phyloP scores from a whole-genome alignment of 495 filamentous ascomycete genomes.

The Tuber microsphaerosporum region DNA sequence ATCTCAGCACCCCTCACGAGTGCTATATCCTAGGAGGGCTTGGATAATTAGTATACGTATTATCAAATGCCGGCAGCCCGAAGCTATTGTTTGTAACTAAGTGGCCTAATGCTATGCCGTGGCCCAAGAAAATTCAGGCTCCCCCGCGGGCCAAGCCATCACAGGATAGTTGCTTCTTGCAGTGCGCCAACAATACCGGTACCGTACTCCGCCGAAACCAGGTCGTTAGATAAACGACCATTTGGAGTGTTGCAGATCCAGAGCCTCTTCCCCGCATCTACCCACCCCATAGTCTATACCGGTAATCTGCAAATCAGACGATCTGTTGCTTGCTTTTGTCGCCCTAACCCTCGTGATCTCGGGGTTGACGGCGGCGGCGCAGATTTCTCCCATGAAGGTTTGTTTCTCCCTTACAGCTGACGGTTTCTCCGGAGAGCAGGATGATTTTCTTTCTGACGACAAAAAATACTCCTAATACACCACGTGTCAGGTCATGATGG shows the following conservation, averaged over 20 bases:
- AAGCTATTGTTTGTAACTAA: not conserved
- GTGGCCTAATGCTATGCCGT: not conserved
- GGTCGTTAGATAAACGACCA: not conserved
- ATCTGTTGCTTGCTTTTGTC: constrained; percentile 26
- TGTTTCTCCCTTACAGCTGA: not conserved
- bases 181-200: not conserved
- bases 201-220: not conserved
- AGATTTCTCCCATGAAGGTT: not conserved
- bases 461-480: not conserved
- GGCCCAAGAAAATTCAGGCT: not conserved
- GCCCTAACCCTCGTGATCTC: constrained; percentile 30
- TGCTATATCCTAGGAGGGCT: too few species aligned
- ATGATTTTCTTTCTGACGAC: not conserved
- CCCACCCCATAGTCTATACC: constrained; percentile 16
- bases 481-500: constrained; percentile 1
- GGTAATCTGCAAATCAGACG: constrained; percentile 31
- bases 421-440: not conserved
- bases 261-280: constrained; percentile 39
- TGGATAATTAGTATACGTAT: not conserved
- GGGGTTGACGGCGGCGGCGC: not conserved
- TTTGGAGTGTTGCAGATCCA: constrained; percentile 7
- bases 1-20: not conserved
- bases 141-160: not conserved
- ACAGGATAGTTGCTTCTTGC: not conserved
- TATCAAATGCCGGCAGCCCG: not conserved